Evolutionary conservation across 2,329 filamentous ascomycete genomes (phyloP), one percentile per base, ranked within the genome.

Genomic region (Penicillium sp.): DNA sequence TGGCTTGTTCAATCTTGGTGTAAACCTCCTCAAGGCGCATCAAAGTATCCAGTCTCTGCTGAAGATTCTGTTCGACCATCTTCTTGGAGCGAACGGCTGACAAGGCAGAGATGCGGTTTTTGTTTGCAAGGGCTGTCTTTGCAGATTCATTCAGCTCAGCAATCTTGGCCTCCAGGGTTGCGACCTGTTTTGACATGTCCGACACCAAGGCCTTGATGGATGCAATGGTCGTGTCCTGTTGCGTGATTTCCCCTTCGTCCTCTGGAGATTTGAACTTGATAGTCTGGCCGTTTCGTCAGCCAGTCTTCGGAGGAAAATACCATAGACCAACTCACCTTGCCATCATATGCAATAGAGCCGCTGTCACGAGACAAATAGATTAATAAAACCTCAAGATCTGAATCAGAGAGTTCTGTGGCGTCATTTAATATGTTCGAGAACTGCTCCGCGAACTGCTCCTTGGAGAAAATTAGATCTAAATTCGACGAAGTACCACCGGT

Each of bases 41-140:
- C 2, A 96, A 82, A 0, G 90, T 90, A 8, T 86, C 86, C 29
- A 87, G 85, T 11, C 92, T 86, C 60, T 86, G 85, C 29, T 84
- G 78, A 0, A 97, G 81, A 10, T 86, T 89, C 2, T 83, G 78
- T 71, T 97, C 92, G 27, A 89, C 86, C 7, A 90, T 77, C 72
- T 94, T 97, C 77, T 91, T 96, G 5, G 86, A 89, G 48, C 88
- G 87, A 11, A 99, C 81, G 0, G 91, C 87, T 1, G 89, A 87
- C 31, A 93, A 82, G 9, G 93, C 94, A 0, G 87, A 82, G 22
- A 89, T 77, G 43, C 85, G 83, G 70, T 95, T 92, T 69, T 92
- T 91, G 43, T 82, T 81, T 4, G 79, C 76, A 1, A 96, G 85
- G 0, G 91, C 89, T 21, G 83, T 80, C 58, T 88, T 87, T 0